Evolutionary conservation across 495 filamentous ascomycete species (phyloP).

Genomic region (Talaromyces stipitatus): DNA sequence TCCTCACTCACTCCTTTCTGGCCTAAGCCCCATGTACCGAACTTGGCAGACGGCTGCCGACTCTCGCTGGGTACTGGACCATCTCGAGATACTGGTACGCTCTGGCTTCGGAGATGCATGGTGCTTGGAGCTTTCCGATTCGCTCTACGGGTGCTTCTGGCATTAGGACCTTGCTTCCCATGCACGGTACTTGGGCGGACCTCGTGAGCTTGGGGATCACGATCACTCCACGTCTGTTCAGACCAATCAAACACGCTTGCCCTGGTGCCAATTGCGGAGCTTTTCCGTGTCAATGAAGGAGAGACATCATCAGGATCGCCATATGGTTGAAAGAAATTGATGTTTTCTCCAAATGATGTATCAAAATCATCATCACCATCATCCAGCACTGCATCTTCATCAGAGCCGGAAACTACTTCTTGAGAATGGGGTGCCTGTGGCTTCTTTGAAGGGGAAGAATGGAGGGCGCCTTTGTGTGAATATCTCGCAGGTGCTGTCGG

Average conservation of each 20-base stretch:
- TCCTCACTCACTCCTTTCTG: slow-evolving; percentile 78
- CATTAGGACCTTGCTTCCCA: slow-evolving; percentile 71
- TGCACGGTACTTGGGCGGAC: slow-evolving; percentile 81
- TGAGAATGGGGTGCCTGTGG: not conserved
- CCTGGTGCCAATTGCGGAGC: slow-evolving; percentile 3
- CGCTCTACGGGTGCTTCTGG: slow-evolving; percentile 62
- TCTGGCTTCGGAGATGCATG: slow-evolving; percentile 85
- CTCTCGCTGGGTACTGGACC: slow-evolving; percentile 40
- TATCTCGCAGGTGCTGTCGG: not conserved
- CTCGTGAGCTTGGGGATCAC: slow-evolving; percentile 41
- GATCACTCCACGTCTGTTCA: slow-evolving; percentile 55
- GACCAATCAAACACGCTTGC: slow-evolving; percentile 76
- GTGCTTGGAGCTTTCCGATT: slow-evolving; percentile 70
- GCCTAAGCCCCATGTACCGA: slow-evolving; percentile 81
- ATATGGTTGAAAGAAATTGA: not conserved
- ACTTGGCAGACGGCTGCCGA: slow-evolving; percentile 62
- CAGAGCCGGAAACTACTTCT: not conserved
- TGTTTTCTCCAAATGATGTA: not conserved
- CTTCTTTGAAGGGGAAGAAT: not conserved
- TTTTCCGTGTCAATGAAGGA: slow-evolving; percentile 17
- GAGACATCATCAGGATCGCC: not conserved
- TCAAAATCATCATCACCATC: not conserved
- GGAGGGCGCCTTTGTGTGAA: not conserved
- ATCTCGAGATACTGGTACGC: slow-evolving; percentile 81
- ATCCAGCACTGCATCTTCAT: not conserved